phyloP scores from a whole-genome alignment of 2,329 filamentous ascomycete species.

The Capronia coronata region DNA sequence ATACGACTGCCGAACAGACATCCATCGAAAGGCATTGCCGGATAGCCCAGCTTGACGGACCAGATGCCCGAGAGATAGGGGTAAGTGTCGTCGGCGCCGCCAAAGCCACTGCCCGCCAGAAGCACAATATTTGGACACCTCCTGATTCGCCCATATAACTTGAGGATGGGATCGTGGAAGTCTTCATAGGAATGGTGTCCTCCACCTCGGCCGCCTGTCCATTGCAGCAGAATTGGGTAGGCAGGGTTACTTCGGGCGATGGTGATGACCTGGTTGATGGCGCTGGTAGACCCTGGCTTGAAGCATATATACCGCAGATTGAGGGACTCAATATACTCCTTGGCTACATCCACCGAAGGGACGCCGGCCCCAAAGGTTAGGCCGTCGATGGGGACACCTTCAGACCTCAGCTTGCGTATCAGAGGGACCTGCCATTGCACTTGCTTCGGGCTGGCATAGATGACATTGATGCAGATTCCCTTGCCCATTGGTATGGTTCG shows the following conservation, averaged over 20 bases:
- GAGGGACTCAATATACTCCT: slow-evolving; percentile 88
- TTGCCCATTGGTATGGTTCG: no score
- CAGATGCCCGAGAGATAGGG: slow-evolving; percentile 85
- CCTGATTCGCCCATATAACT: slow-evolving; percentile 85
- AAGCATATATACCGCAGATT: slow-evolving; percentile 90
- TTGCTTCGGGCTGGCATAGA: slow-evolving; percentile 81
- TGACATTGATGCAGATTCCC: no score
- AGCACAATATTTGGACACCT: slow-evolving; percentile 80
- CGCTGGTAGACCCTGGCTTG: slow-evolving; percentile 84
- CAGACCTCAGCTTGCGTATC: slow-evolving; percentile 68
- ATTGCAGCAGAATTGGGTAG: slow-evolving; percentile 89
- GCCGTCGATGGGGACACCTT: slow-evolving; percentile 86
- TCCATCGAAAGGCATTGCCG: slow-evolving; percentile 90
- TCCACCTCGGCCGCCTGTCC: slow-evolving; percentile 89
- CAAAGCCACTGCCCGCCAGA: slow-evolving; percentile 86
- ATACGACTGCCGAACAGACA: slow-evolving; percentile 85
- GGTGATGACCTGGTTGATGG: slow-evolving; percentile 83
- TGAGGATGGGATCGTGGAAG: slow-evolving; percentile 84
- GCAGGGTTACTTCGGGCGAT: slow-evolving; percentile 86
- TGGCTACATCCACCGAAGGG: slow-evolving; percentile 84
- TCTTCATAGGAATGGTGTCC: slow-evolving; percentile 94
- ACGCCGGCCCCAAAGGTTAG: slow-evolving; percentile 90
- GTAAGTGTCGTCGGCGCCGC: slow-evolving; percentile 82
- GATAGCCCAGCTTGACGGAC: slow-evolving; percentile 78
- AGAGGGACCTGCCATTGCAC: slow-evolving; percentile 92